Evolutionary conservation across 2,329 filamentous ascomycete genomes (phyloP).

Genomic region (Trichoderma sp.): DNA sequence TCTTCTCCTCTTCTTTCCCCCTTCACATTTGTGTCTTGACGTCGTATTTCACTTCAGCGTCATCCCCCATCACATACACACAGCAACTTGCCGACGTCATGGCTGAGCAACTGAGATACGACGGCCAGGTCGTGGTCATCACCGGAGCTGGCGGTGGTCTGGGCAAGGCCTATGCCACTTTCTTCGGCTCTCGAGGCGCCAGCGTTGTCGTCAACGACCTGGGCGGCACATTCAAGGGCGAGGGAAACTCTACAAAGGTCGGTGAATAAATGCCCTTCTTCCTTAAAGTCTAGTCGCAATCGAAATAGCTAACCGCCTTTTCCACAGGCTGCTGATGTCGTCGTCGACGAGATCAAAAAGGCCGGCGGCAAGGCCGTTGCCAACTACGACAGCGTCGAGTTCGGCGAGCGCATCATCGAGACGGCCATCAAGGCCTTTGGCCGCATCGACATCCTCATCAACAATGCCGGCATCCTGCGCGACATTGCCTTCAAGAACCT

Average conservation of each 20-base stretch:
- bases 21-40: background rate
- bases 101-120: conserved; percentile 70
- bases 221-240: conserved; percentile 88
- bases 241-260: conserved; percentile 84
- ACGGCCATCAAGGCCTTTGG: conserved; percentile 78
- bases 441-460: conserved; percentile 91
- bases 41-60: background rate
- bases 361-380: conserved; percentile 93
- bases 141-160: conserved; percentile 78
- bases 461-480: conserved; percentile 94
- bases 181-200: conserved; percentile 88
- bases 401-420: conserved; percentile 91
- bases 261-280: conserved; percentile 5
- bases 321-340: conserved; percentile 71
- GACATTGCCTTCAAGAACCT: conserved; percentile 99
- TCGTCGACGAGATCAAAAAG: conserved; percentile 79
- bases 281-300: background rate
- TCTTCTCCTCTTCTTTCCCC: background rate
- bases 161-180: conserved; percentile 78
- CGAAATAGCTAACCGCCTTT: conserved; percentile 18
- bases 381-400: conserved; percentile 94
- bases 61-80: conserved; percentile 9
- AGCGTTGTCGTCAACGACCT: conserved; percentile 97
- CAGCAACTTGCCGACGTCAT: conserved; percentile 42
- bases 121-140: conserved; percentile 80